Percentiles rank a stretch among this genome's conserved stretches.
These are phyloP conservation scores for Coemansia sp. DNA, from an alignment of 371 early-diverging fungal species.

Conservation along the genomic window DNA sequence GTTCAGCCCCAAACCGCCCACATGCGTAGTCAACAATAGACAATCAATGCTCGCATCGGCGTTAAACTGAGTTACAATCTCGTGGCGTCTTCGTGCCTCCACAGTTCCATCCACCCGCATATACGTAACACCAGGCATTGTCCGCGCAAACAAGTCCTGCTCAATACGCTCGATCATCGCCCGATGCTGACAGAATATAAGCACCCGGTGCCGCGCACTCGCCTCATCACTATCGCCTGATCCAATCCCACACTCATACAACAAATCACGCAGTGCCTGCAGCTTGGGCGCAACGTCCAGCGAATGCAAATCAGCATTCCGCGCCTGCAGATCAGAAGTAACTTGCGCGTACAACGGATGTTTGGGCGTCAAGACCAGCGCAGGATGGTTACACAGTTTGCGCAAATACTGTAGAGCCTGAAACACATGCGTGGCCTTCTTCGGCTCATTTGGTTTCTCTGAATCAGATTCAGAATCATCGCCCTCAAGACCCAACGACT, in stretches of 20 bases:
- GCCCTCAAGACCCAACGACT: conserved; percentile 53
- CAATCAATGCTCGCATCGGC: conserved; percentile 94
- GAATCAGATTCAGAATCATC: conserved; percentile 18
- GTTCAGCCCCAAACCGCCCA: conserved; percentile 99
- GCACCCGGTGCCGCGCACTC: conserved; percentile 74
- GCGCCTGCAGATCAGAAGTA: conserved; percentile 58
- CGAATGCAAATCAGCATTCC: conserved; percentile 72
- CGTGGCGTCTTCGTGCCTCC: conserved; percentile 80
- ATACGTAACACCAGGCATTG: conserved; percentile 88
- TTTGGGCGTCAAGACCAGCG: conserved; percentile 77
- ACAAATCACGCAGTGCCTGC: conserved; percentile 79
- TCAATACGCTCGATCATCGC: conserved; percentile 97
- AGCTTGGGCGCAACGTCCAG: conserved; percentile 92
- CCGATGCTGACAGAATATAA: conserved; percentile 97
- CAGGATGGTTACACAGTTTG: conserved; percentile 95
- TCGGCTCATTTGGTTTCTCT: conserved; percentile 17
- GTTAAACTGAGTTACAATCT: conserved; percentile 93
- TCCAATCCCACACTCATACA: conserved; percentile 93
- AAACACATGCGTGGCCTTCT: conserved; percentile 84
- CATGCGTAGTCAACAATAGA: conserved; percentile 93
- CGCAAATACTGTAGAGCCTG: conserved; percentile 95
- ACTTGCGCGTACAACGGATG: conserved; percentile 81
- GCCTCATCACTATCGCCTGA: not conserved
- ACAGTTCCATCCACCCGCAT: conserved; percentile 96
- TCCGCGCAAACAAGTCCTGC: conserved; percentile 75